These are phyloP conservation scores for Zygosaccharomyces pseudobailii DNA, from an alignment of 1,139 yeast species.

Conservation along the genomic window DNA sequence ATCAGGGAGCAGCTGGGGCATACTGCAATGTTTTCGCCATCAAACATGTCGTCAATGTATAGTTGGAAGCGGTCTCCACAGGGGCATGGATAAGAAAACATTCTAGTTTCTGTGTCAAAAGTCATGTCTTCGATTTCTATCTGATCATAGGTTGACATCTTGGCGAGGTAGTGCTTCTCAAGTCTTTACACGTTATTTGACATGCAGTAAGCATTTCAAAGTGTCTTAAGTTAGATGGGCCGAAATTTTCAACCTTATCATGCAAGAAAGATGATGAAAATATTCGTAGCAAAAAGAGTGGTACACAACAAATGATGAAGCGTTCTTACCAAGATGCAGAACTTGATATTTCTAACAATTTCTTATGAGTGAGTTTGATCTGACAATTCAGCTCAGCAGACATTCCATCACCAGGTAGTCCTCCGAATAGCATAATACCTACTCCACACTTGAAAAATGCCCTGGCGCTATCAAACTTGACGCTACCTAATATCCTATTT, in stretches of 20 bases:
- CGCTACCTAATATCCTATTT: too few relatives aligned
- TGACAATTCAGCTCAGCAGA: too few relatives aligned
- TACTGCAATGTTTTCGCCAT: conserved; percentile 91
- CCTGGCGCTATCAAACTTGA: too few relatives aligned
- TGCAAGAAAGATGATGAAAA: not conserved
- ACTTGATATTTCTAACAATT: too few relatives aligned
- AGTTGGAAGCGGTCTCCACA: conserved; percentile 96
- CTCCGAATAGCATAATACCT: too few relatives aligned
- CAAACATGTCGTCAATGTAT: conserved; percentile 74
- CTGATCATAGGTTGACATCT: conserved; percentile 73
- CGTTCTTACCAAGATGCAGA: too few relatives aligned
- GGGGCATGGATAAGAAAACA: conserved; percentile 95
- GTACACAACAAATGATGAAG: too few relatives aligned
- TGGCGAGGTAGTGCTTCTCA: conserved; percentile 1
- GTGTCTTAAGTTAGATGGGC: not conserved
- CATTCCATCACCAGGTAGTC: too few relatives aligned
- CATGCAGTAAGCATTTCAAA: not conserved
- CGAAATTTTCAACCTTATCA: not conserved
- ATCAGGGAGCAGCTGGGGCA: conserved; percentile 95
- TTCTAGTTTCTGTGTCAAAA: conserved; percentile 71
- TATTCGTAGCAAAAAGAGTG: not conserved
- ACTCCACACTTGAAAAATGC: too few relatives aligned
- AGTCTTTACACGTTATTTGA: not conserved
- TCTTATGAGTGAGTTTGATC: not conserved
- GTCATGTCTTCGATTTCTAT: conserved; percentile 96